Base-by-base conservation (phyloP, 495 filamentous ascomycete species). In the Sporormia fimetaria region DNA sequence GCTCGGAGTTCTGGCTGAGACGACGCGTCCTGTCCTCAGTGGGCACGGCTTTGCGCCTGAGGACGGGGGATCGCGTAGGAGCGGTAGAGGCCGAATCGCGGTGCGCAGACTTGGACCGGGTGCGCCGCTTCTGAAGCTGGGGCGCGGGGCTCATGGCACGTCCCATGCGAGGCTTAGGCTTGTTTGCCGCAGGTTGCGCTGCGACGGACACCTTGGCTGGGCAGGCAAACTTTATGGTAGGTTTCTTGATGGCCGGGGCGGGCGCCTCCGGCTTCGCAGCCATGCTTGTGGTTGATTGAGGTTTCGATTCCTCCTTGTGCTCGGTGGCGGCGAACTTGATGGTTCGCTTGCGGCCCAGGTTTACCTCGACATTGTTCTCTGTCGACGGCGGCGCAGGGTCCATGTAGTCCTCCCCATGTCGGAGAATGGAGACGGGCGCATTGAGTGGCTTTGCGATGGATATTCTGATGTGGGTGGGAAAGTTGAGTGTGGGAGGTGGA, bases 311-410 rank as follows among this genome's bases (percentile, higher is more conserved):
- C 14, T 61, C 62, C 61, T 75, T 49, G 58, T 63, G 47, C 21
- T 57, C 81, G 60, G 88, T 95, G 0, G 31, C 31, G 33, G 85
- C 88, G 62, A 98, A 98, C 24, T 74, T 87, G 49, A 96, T 95
- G 63, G 82, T 88, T 33, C 92, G 74, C 65, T 84, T 93, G 54
- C 78, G 75, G 14, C 75, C 77, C 23, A 81, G 57, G 24, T 44
- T 60, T 2, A 62, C 60, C 38, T 68, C 66, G 12, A 67, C 56
- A 9, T 20, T 25, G 17, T 55, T 29, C 42, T 63, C 60, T 1
- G 34, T 33, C 4, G 31, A 31, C 42, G 21, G 6, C 4, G 36
- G 12, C 3, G 32, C 38, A n/a, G 52, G 37, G 8, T 30, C 51
- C 6, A 49, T 46, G 23, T 60, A 52, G 1, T 54, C 49, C 25